phyloP scores from a whole-genome alignment of 495 filamentous ascomycete species.

The Venustampulla echinocandica region DNA sequence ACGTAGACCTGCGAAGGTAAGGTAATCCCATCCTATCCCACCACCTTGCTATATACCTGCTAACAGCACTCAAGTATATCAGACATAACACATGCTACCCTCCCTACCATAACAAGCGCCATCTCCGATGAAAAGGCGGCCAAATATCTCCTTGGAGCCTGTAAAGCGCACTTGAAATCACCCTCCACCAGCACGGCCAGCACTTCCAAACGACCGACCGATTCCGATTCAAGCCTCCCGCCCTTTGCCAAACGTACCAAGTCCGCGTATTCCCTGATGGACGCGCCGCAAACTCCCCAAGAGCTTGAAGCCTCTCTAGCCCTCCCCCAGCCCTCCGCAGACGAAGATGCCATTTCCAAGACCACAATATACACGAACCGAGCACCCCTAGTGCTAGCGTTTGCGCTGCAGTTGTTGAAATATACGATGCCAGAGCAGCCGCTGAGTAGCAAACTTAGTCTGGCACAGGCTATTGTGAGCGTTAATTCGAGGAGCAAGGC shows the following conservation, averaged over 20 bases:
- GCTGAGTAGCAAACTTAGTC: constrained; percentile 66
- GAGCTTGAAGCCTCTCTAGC: constrained; percentile 57
- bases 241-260: constrained; percentile 37
- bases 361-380: constrained; percentile 64
- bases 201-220: constrained; percentile 20
- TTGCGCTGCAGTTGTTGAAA: constrained; percentile 62
- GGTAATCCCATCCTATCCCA: constrained; percentile 4
- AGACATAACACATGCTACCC: constrained; percentile 50
- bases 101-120: constrained; percentile 46
- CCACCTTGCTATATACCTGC: neutral
- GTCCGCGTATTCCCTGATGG: constrained; percentile 28
- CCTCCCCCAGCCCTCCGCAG: constrained; percentile 43
- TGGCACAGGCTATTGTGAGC: constrained; percentile 73
- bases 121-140: constrained; percentile 63
- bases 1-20: constrained; percentile 53
- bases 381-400: constrained; percentile 73
- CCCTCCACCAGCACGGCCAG: constrained; percentile 28
- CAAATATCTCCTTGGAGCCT: constrained; percentile 56
- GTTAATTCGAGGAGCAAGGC: constrained; percentile 69
- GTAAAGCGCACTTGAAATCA: constrained; percentile 52
- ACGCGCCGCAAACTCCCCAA: constrained; percentile 42
- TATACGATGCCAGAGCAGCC: constrained; percentile 80
- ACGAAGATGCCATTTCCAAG: constrained; percentile 50
- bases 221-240: no score
- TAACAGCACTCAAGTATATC: constrained; percentile 37